phyloP scores from a whole-genome alignment of 306 rosid species.

The Cucurbita maxima region DNA sequence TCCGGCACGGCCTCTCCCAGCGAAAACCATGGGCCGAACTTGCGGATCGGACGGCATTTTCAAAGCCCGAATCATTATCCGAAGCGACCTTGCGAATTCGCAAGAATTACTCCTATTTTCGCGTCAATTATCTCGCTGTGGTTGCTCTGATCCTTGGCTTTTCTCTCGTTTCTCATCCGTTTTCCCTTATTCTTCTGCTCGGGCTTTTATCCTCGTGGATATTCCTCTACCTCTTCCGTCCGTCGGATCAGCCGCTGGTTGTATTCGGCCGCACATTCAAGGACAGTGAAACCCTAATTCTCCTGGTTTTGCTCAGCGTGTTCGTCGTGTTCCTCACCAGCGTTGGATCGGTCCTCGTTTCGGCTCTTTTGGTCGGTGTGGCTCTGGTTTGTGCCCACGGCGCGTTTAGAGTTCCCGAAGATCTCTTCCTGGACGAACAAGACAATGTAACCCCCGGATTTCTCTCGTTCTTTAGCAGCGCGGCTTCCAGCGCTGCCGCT shows the following conservation, averaged over 20 bases:
- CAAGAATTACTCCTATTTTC: constrained; percentile 76
- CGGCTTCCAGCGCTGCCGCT: constrained; percentile 39
- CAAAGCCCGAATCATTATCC: constrained; percentile 63
- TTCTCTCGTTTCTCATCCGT: constrained; percentile 69
- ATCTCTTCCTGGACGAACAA: constrained; percentile 79
- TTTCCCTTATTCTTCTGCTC: constrained; percentile 47
- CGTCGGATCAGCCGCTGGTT: constrained; percentile 83
- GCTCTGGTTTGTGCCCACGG: constrained; percentile 62
- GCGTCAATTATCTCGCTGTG: constrained; percentile 60
- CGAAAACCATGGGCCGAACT: constrained; percentile 89
- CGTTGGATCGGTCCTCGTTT: constrained; percentile 66
- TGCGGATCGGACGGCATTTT: constrained; percentile 51
- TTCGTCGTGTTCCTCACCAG: constrained; percentile 69
- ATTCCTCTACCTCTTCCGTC: constrained; percentile 90
- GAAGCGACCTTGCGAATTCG: constrained; percentile 74
- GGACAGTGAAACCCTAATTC: constrained; percentile 57
- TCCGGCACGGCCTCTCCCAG: constrained; percentile 61
- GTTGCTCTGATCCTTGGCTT: constrained; percentile 37
- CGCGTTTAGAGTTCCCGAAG: constrained; percentile 75
- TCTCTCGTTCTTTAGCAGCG: constrained; percentile 52
- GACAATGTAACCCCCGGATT: constrained; percentile 46
- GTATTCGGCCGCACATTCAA: constrained; percentile 58
- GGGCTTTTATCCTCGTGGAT: constrained; percentile 69
- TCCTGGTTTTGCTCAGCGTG: constrained; percentile 32
- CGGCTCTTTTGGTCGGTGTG: constrained; percentile 57